Evolutionary conservation across 805 yeast species (phyloP), one percentile per base, ranked within the genome.

Genomic region (Sugiyamaella mastotermitis): DNA sequence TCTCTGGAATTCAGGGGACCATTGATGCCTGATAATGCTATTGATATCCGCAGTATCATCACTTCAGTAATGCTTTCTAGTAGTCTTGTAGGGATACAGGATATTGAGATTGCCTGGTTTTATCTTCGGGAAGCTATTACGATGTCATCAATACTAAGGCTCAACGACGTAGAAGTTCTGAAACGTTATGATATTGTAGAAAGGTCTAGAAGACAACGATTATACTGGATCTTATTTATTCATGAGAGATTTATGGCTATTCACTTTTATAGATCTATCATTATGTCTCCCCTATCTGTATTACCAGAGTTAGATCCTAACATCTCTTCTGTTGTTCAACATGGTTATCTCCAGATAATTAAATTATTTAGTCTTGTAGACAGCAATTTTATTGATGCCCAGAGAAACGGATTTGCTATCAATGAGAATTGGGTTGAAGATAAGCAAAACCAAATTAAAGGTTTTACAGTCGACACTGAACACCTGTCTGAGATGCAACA

Each of bases 171-270:
- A 1, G 29, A 17, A 6, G 26, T n/a, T 4, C 6, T 13, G 16
- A 9, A 13, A 13, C 10, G n/a, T 5, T 21, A 22, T 3, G 14
- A 18, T n/a, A 17, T 31, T 8, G 16, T 13, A 9, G 46, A 43
- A 25, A 31, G 42, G 13, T 38, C 43, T 5, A 33, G 33, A 10
- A 28, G 32, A 13, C 37, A 31, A 17, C 16, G 46, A n/a, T 18
- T 43, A n/a, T 36, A 39, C 17, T 43, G 46, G 46, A 31, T 43
- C 23, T 16, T 43, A 25, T 43, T 38, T 19, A 40, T 43, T 9
- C 46, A 43, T 27, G 46, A 43, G 19, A 43, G 46, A 23, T 39
- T 40, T 27, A 35, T 43, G 42, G 43, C 42, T 10, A 39, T 43
- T 17, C 43, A 43, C 29, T 36, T 27, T 22, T 40, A 35, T 17